Base-by-base conservation (phyloP, 768 basidiomycete species). In the Amylocystis lapponica region DNA sequence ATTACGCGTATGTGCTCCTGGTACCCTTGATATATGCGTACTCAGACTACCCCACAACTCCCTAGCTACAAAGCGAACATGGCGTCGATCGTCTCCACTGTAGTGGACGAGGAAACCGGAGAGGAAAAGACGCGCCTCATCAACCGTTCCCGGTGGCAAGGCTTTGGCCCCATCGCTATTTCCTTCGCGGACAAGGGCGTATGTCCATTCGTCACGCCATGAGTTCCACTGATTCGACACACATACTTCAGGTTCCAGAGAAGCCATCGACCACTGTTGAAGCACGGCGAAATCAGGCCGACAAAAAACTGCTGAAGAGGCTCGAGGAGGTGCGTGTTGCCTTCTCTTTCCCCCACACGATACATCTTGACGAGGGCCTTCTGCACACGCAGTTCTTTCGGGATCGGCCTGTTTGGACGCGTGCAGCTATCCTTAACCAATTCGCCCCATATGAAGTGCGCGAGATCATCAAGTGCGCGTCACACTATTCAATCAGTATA, bases 361-460 rank as follows among this genome's bases (percentile, higher is more conserved):
- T n/a, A n/a, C n/a, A n/a, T n/a, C n/a, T n/a, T n/a, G n/a, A n/a
- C n/a, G n/a, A n/a, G n/a, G n/a, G 19, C 30, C 49, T 8, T 20
- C 16, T n/a, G 19, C 36, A 16, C 29, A 20, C 21, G 16, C 46
- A 93, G 88, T 61, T 81, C 17, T 83, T 97, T 45, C 65, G 67
- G 36, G 68, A 81, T 45, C 76, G 95, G 20, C 90, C 93, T 0
- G 67, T 95, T 8, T 98, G 94, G 93, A 88, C 89, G 1, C 76
- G 93, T n/a, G 71, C 75, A 49, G 86, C 88, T 1, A 66, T 98
- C 6, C 76, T 90, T 51, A 93, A 88, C 50, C 91, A 92, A 55
- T 80, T 96, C 45, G 67, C 75, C 6, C 64, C 74, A 1, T 61
- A 71, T 2, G 88, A 94, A 53, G 68, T 78, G 12, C 74, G 84